Evolutionary conservation across 2,329 filamentous ascomycete species (phyloP).

Genomic region (Fusarium chaquense): DNA sequence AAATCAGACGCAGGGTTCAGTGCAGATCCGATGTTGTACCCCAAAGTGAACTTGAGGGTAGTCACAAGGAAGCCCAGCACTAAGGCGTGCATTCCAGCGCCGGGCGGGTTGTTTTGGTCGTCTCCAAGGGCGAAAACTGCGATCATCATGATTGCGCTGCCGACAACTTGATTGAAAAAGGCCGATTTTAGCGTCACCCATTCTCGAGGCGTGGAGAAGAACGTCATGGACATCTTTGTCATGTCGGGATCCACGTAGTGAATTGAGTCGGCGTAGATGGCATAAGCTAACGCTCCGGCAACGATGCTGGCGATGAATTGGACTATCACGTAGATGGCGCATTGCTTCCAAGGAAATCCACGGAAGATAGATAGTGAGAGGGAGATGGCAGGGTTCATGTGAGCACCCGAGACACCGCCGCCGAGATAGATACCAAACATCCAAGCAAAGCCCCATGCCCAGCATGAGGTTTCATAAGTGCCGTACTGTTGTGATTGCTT

Average conservation of each 20-base stretch:
- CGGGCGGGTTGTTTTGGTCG: slow-evolving; percentile 54
- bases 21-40: slow-evolving; percentile 54
- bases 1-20: slow-evolving; percentile 56
- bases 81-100: slow-evolving; percentile 54
- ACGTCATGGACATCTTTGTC: slow-evolving; percentile 48
- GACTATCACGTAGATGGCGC: slow-evolving; percentile 24
- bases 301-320: slow-evolving; percentile 21
- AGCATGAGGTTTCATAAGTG: slow-evolving; percentile 42
- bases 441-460: slow-evolving; percentile 46
- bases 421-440: slow-evolving; percentile 45
- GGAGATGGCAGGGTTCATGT: slow-evolving; percentile 54
- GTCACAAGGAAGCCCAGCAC: slow-evolving; percentile 53
- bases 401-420: slow-evolving; percentile 48
- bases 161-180: slow-evolving; percentile 53
- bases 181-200: slow-evolving; percentile 46
- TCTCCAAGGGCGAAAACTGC: slow-evolving; percentile 54
- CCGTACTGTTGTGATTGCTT: slow-evolving; percentile 30
- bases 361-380: slow-evolving; percentile 53
- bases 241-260: slow-evolving; percentile 49
- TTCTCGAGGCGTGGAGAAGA: slow-evolving; percentile 50
- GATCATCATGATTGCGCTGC: slow-evolving; percentile 53
- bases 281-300: slow-evolving; percentile 21
- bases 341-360: slow-evolving; percentile 53
- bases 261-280: slow-evolving; percentile 27
- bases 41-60: slow-evolving; percentile 53